Evolutionary conservation across 106 monocot genomes (phyloP).

Genomic region (Iris macrosiphon): DNA sequence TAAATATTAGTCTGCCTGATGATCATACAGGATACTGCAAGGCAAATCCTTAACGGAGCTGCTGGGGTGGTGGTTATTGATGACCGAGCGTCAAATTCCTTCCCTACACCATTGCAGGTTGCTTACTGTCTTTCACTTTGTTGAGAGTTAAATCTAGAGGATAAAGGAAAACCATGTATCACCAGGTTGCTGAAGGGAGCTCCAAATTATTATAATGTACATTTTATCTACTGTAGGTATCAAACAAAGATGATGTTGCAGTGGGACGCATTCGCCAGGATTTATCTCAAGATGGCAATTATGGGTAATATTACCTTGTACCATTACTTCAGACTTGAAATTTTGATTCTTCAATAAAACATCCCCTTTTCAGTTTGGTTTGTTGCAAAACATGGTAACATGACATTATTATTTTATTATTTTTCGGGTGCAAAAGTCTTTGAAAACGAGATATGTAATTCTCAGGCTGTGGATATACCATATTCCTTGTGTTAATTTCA

Average conservation of each 20-base stretch:
- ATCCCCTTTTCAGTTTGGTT: too few relatives aligned
- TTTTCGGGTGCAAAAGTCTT: too few relatives aligned
- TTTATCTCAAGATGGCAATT: slow-evolving; percentile 73
- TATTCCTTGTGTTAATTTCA: too few relatives aligned
- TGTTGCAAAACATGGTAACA: too few relatives aligned
- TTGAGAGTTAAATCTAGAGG: neutral
- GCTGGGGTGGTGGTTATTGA: slow-evolving; percentile 84
- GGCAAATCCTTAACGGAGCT: slow-evolving; percentile 67
- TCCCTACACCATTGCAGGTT: slow-evolving; percentile 97
- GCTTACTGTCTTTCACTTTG: slow-evolving; percentile 1
- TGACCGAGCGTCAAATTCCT: slow-evolving; percentile 69
- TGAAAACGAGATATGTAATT: too few relatives aligned
- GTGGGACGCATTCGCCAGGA: slow-evolving; percentile 96
- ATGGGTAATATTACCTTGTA: slow-evolving; percentile 52
- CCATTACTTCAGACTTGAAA: too few relatives aligned
- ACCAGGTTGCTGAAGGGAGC: neutral
- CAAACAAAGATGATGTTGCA: slow-evolving; percentile 95
- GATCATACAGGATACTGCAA: slow-evolving; percentile 65
- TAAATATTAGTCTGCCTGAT: slow-evolving; percentile 6
- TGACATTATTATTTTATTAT: too few relatives aligned
- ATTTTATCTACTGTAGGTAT: slow-evolving; percentile 49
- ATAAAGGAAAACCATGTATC: neutral
- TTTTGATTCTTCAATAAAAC: too few relatives aligned
- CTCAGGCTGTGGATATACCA: too few relatives aligned
- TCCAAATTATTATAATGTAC: neutral